Evolutionary conservation across 768 basidiomycete species (phyloP).

Genomic region (Leccinum subgranulosum): DNA sequence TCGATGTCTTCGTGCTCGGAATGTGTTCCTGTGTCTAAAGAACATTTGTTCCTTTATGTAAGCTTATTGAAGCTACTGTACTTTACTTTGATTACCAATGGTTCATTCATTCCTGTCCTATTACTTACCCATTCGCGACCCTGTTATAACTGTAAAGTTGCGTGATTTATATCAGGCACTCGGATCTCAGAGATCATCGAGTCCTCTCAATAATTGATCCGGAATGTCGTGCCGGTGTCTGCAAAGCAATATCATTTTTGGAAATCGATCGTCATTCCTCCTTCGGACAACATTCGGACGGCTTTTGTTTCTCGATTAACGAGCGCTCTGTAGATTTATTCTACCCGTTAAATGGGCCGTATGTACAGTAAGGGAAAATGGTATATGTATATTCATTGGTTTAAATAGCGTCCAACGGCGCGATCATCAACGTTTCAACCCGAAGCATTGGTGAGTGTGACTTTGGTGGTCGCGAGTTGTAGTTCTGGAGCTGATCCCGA

Average conservation of each 20-base stretch:
- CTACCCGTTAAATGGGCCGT: background rate
- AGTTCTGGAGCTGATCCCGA: background rate
- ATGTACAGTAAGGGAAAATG: background rate
- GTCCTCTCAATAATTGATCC: too few species aligned
- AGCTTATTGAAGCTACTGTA: too few species aligned
- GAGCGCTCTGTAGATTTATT: background rate
- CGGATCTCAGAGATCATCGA: too few species aligned
- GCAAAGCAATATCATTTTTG: background rate
- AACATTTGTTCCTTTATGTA: too few species aligned
- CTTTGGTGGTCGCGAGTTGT: background rate
- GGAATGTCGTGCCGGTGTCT: too few species aligned
- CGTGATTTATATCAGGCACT: too few species aligned
- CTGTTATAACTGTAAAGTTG: too few species aligned
- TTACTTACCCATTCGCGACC: too few species aligned
- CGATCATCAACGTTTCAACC: background rate
- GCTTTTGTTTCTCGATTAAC: background rate
- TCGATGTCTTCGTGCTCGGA: too few species aligned
- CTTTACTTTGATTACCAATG: too few species aligned
- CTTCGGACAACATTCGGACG: background rate
- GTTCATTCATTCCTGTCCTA: too few species aligned
- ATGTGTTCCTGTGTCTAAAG: too few species aligned
- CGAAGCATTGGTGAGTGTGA: rapidly evolving
- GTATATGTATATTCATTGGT: background rate
- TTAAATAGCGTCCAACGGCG: background rate
- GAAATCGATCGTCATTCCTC: background rate